phyloP scores from a whole-genome alignment of 805 yeast species.

The Diddensiella transvaalensis region DNA sequence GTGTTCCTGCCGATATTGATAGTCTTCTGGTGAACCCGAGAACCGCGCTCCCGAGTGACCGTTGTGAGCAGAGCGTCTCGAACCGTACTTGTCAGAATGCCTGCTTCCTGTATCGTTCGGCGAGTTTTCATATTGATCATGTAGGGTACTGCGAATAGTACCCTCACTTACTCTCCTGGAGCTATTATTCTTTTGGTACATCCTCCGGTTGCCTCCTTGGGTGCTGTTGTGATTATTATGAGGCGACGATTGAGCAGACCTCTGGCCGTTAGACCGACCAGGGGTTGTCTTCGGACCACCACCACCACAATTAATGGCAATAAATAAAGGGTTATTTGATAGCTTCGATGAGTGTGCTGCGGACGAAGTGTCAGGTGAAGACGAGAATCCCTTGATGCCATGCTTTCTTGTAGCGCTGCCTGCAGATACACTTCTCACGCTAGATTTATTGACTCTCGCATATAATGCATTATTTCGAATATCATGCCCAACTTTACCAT shows the following conservation, averaged over 20 bases:
- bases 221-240: slow-evolving; percentile 4
- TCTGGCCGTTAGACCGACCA: neutral
- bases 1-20: neutral
- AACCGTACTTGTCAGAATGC: neutral
- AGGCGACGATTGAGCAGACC: neutral
- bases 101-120: neutral
- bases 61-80: too few relatives aligned
- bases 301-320: neutral
- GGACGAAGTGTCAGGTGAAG: neutral
- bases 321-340: slow-evolving; percentile 4
- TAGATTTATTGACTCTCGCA: slow-evolving; percentile 2
- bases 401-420: neutral
- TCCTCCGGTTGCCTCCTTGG: neutral
- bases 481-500: neutral
- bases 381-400: neutral
- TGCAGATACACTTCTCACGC: neutral
- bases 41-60: neutral
- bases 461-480: neutral
- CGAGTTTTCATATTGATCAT: neutral
- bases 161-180: neutral
- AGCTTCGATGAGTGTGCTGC: slow-evolving; percentile 1
- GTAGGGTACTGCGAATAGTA: too few relatives aligned
- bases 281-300: neutral
- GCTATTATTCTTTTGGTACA: neutral
- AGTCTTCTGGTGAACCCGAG: neutral